Percentiles rank a stretch among this genome's conserved stretches.
These are phyloP conservation scores for Xanthoparmelia taractica DNA, from an alignment of 495 filamentous ascomycete species.

Conservation along the genomic window DNA sequence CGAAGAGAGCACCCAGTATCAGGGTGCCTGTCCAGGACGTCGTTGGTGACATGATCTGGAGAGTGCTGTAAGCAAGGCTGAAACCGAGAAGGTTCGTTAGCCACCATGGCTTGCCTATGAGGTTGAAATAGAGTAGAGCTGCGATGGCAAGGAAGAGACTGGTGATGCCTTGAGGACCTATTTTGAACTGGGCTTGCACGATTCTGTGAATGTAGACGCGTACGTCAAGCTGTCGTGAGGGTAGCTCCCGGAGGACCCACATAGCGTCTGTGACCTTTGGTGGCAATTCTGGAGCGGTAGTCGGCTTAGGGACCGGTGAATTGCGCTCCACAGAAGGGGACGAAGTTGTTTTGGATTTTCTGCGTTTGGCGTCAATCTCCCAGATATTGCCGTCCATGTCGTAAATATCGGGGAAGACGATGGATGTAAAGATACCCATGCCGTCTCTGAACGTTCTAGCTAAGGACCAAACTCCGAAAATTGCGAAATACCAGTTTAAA, in stretches of 20 bases:
- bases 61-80: constrained; percentile 71
- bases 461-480: constrained; percentile 68
- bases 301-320: constrained; percentile 49
- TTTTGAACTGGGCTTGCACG: constrained; percentile 36
- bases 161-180: constrained; percentile 50
- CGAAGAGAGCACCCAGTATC: constrained; percentile 71
- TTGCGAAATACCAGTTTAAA: constrained; percentile 75
- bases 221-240: constrained; percentile 43
- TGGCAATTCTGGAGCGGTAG: constrained; percentile 38
- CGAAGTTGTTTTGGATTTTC: constrained; percentile 2
- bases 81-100: constrained; percentile 84
- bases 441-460: constrained; percentile 60
- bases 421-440: constrained; percentile 54
- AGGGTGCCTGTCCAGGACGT: constrained; percentile 76
- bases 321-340: constrained; percentile 14
- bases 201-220: constrained; percentile 39
- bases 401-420: constrained; percentile 63
- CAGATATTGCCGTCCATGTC: constrained; percentile 31
- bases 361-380: constrained; percentile 29
- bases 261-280: constrained; percentile 28
- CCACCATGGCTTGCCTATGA: constrained; percentile 64
- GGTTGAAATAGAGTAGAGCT: constrained; percentile 60
- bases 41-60: constrained; percentile 83
- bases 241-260: constrained; percentile 43
- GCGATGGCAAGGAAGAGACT: constrained; percentile 52